Evolutionary conservation across 176 grass and related monocot species (phyloP).

Genomic region (Otatea glauca): DNA sequence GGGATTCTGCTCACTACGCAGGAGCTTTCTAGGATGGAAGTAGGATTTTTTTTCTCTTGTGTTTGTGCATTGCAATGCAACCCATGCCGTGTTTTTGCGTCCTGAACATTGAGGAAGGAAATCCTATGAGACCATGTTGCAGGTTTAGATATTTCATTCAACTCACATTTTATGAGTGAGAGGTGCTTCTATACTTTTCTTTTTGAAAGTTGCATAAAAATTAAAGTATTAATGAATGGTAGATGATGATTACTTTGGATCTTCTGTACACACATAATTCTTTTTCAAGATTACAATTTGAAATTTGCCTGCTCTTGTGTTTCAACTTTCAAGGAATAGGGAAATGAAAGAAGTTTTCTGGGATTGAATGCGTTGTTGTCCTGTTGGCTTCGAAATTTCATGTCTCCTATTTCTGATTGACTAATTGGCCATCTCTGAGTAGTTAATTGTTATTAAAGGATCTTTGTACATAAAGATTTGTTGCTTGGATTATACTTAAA

Average conservation of each 20-base stretch:
- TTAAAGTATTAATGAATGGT: too few relatives aligned
- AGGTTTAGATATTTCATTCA: slow-evolving; percentile 11
- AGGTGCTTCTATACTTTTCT: too few relatives aligned
- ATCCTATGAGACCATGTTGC: background rate
- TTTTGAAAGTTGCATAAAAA: too few relatives aligned
- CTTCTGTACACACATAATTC: background rate
- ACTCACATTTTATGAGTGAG: background rate
- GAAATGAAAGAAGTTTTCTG: background rate
- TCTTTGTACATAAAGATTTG: background rate
- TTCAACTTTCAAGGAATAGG: background rate
- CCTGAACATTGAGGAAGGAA: background rate
- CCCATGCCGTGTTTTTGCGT: background rate
- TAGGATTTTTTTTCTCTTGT: background rate
- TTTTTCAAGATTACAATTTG: background rate
- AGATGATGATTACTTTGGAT: too few relatives aligned
- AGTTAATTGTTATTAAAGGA: background rate
- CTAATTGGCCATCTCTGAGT: background rate
- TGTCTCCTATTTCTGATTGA: background rate
- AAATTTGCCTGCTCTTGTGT: background rate
- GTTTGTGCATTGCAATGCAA: background rate
- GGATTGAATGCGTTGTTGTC: background rate
- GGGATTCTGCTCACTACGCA: too few relatives aligned
- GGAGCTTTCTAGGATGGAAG: background rate
- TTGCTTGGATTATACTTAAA: background rate
- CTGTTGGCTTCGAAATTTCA: background rate